Base-by-base conservation (phyloP, 495 filamentous ascomycete genomes). In the Ramalina intermedia region DNA sequence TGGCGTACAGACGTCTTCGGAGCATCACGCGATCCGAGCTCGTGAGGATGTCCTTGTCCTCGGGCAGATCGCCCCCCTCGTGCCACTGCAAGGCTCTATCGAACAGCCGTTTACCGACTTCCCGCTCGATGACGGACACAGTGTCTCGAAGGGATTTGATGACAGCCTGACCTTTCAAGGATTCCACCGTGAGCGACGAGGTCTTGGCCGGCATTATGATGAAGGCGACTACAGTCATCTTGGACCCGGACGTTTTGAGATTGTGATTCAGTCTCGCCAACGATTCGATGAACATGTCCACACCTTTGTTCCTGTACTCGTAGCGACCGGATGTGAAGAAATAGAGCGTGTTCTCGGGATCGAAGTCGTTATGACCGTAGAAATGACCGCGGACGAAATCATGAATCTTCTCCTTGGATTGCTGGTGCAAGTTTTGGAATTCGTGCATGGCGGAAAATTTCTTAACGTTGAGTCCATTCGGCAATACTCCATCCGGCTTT, bases 191-290 rank as follows among this genome's bases (percentile, higher is more conserved):
- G 46, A 98, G 69, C 0, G 91, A 96, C 7, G 86, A 81, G n/a
- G 91, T 96, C 64, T 96, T 87, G 3, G 91, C 91, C 4, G 93
- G 93, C 88, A 96, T 94, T 62, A 98, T 96, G 59, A 98, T 84
- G 61, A 98, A 98, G 14, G 91, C 89, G n/a, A 98, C 93, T 18
- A 98, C 84, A 1, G 91, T 98, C 58, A 77, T 94, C 66, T 89
- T 91, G 52, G 88, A 95, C 16, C 85, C 84, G 21, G 78, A 66
- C 47, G 66, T 63, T 72, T 96, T 98, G 48, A 98, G 75, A 33
- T 82, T 78, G 69, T 96, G 89, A 66, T 98, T 96, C 55, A 98
- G 70, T 33, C 91, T 83, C 18, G 91, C 91, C 39, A 98, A 70
- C 0, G 87, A 90, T 62, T 98, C 91, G 58, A 98, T 91, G 62